Evolutionary conservation across 164 flowering plant species (phyloP), one percentile per base, ranked within the genome.

Genomic region (Buxus sempervirens): DNA sequence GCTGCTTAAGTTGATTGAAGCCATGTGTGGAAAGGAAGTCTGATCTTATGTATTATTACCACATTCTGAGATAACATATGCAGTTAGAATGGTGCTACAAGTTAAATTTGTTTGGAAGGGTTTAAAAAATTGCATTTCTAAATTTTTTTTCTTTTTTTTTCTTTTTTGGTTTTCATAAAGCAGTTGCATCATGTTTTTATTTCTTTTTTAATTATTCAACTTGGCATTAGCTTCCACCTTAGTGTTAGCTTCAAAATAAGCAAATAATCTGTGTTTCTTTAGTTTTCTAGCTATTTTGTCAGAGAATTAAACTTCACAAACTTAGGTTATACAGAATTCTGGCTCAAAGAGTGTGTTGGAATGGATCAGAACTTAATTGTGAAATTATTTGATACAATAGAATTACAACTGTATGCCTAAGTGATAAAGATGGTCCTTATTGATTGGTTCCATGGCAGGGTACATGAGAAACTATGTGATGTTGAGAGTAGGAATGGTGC

Each of bases 401-500:
- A 55, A n/a, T 70, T 55, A 5, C 32, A 28, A 60, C 21, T 54
- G 12, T 36, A 3, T 54, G 9, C 25, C 32, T 1, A 19, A 7
- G 19, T 58, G 5, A 27, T 28, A 58, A 26, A 9, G 12, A 21
- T 15, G 25, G 22, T 26, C 48, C 38, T 59, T 74, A 65, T 68
- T 36, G 32, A 58, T 62, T 76, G 62, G 62, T 67, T 24, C 63
- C 36, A 12, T 73, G 56, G 36, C 86, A 90, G 98, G 80, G 77
- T 90, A 65, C 96, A 88, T 73, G 85, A 84, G 64, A 86, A 79
- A 77, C 62, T 86, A 51, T 82, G 83, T 5, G 58, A 68, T 61
- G 77, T 87, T 74, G 96, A 93, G 77, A 85, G 67, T 73, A 77
- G 91, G 66, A 70, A 68, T 41, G 98, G 95, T 64, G 87, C 96